Base-by-base conservation (phyloP, 225 moss, liverwort and hornwort genomes). In the Pleurozium schreberi region DNA sequence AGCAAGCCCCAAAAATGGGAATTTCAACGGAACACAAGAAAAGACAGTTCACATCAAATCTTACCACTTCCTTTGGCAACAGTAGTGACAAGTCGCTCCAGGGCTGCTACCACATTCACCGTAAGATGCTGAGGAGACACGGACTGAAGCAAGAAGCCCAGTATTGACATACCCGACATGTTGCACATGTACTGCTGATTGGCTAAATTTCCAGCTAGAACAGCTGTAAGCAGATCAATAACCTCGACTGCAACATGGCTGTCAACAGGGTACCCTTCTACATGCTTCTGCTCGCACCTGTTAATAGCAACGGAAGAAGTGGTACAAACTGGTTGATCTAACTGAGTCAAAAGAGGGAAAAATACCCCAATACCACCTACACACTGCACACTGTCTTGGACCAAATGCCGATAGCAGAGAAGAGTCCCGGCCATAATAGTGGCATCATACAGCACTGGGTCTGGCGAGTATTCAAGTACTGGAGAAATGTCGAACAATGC, bases 331-430 rank as follows among this genome's bases (percentile, higher is more conserved):
- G 93, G 94, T 93, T 96, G 93, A 90, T 96, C 95, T 88, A 96
- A 91, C 81, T 95, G 96, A 89, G 93, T 95, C 85, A 96, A 91
- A 78, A 96, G 94, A 80, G 96, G 95, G 88, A 95, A 96, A 87
- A 96, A 95, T n/a, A 96, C 96, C 77, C 95, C 95, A 86, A 96
- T 94, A 89, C 96, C 96, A 92, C 96, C 96, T 82, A 96, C 95
- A 94, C 96, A 95, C 90, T 95, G 95, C 90, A 96, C 94, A 91
- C 95, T 95, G 88, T 96, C 95, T 92, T 96, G 96, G 52, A 95
- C 95, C 76, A 95, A 95, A 71, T 95, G 96, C 85, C 95, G 92
- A 90, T 96, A 95, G 88, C 96, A 96, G 28, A 96, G 92, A 71
- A 93, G 95, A 85, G 96, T 95, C 64, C 96, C 96, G 64, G 89